Base-by-base conservation (phyloP, 2,329 filamentous ascomycete genomes). In the Bisporella sp. region DNA sequence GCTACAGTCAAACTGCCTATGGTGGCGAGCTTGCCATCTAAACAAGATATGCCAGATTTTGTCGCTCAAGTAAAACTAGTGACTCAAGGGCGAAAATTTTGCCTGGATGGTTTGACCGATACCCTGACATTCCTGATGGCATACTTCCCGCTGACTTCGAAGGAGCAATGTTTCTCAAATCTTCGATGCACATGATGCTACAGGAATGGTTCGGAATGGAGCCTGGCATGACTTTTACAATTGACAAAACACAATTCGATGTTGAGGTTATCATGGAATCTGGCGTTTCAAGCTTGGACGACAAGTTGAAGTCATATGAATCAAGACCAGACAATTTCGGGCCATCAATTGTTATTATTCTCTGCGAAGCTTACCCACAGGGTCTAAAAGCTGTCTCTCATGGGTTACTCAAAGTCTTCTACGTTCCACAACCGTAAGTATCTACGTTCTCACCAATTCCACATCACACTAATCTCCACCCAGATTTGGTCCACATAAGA, bases 1-100 rank as follows among this genome's bases (percentile, higher is more conserved):
- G 73, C 81, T 6, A 55, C 42, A 11, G 56, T 64, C 37, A 45
- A 54, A 6, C 48, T 65, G 33, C 62, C 62, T 5, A 51, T 45
- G 8, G 8, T 8, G 8, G 28, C 21, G 31, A 45, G 8, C 9
- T 30, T 30, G 13, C 9, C 30, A 11, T 9, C 21, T 6, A 9
- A 30, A 11, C 41, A 9, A 11, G 28, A 28, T 28, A 2, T 29
- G 21, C 9, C 21, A n/a, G 42, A 45, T 30, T 31, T 45, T 8
- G 12, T 45, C 28, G 41, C 49, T 30, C 13, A 58, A 45, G 54
- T 59, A 1, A 56, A 51, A 32, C 40, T 50, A 8, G 47, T 41
- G 13, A 52, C 51, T 2, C 52, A 53, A 32, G 60, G 58, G 7
- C 46, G 57, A 6, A 59, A 50, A 28, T 60, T 57, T 28, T 50